phyloP scores from a whole-genome alignment of 352 stramenopile species.

The Aphanomyces cochlioides region DNA sequence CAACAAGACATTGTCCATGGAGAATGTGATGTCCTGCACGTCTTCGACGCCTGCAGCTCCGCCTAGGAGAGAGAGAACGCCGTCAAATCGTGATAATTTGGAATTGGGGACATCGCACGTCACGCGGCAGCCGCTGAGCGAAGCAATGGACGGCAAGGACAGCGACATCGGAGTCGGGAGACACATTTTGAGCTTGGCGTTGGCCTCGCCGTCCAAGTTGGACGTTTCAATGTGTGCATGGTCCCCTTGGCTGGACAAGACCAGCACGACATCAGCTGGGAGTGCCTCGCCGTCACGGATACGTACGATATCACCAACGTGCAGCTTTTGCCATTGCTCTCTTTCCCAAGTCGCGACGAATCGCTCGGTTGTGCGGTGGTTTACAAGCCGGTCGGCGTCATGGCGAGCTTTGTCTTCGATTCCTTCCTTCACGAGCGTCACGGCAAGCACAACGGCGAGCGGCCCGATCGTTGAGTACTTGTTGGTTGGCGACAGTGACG shows the following conservation, averaged over 20 bases:
- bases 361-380: constrained; percentile 54
- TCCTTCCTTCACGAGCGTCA: constrained; percentile 81
- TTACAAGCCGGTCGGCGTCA: constrained; percentile 57
- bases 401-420: constrained; percentile 69
- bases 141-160: constrained; percentile 41
- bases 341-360: constrained; percentile 43
- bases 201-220: constrained; percentile 76
- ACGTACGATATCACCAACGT: constrained; percentile 82
- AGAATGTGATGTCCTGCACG: constrained; percentile 59
- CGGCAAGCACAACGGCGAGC: constrained; percentile 66
- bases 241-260: constrained; percentile 74
- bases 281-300: constrained; percentile 85
- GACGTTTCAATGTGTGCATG: constrained; percentile 74
- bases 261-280: constrained; percentile 88
- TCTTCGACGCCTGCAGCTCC: too few species aligned
- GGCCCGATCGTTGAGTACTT: constrained; percentile 81
- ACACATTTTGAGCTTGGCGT: constrained; percentile 67
- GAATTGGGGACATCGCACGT: constrained; percentile 73
- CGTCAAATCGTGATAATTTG: constrained; percentile 69
- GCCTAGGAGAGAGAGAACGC: constrained; percentile 35
- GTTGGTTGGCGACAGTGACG: constrained; percentile 79
- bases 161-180: constrained; percentile 54
- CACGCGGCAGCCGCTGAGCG: constrained; percentile 46
- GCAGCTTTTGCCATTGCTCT: constrained; percentile 76
- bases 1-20: constrained; percentile 70